Evolutionary conservation across 2,329 filamentous ascomycete species (phyloP).

Genomic region (Aspergillus aculeatinus): DNA sequence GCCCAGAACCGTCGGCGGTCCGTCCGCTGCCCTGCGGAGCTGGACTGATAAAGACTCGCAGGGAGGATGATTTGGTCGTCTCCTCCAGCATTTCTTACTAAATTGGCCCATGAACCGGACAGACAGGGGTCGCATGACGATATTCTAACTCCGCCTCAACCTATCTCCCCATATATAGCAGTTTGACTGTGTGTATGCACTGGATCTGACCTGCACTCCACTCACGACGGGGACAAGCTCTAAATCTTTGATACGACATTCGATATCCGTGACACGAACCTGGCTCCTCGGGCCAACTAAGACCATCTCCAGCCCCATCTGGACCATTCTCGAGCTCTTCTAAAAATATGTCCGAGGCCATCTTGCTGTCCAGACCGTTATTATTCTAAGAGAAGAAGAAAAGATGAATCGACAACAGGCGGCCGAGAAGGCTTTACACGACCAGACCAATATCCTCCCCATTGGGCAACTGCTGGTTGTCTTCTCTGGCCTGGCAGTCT

Average conservation of each 20-base stretch:
- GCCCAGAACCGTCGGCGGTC: conserved; percentile 9
- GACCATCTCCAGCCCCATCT: not conserved
- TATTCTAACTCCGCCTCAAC: not conserved
- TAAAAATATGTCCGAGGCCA: not conserved
- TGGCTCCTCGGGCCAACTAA: not conserved
- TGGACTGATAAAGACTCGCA: conserved; percentile 4
- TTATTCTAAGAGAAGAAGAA: conserved; percentile 1
- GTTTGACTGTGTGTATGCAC: not conserved
- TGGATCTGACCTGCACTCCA: not conserved
- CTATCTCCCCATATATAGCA: not conserved
- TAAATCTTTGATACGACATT: not conserved
- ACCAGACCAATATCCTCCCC: conserved; percentile 60
- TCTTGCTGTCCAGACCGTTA: not conserved
- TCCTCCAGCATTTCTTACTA: not conserved
- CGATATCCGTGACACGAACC: not conserved
- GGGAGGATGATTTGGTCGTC: not conserved
- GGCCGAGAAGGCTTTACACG: conserved; percentile 50
- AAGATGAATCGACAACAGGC: conserved; percentile 35
- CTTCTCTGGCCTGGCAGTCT: conserved; percentile 53
- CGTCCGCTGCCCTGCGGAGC: conserved; percentile 9
- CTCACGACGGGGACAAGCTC: not conserved
- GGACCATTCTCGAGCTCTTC: not conserved
- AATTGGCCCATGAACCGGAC: not conserved
- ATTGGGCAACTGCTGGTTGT: conserved; percentile 48
- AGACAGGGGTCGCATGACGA: not conserved